Conservation (phyloP, 2,329 filamentous ascomycete species). For the Xylaria sp. region DNA sequence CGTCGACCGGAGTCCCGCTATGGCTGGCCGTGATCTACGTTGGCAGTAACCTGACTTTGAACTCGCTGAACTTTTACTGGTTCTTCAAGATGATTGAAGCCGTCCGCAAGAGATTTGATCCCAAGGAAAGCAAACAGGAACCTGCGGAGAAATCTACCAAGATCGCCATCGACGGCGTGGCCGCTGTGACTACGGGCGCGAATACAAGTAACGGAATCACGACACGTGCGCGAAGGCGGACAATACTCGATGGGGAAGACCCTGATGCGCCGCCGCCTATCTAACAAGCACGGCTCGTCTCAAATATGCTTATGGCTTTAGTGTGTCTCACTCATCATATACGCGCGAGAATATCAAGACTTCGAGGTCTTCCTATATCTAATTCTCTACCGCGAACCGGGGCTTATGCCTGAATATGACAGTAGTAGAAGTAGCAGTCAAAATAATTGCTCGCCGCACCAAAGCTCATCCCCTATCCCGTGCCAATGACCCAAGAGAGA, state of each 20-base stretch:
- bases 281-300: constrained; percentile 29
- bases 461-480: too few relatives aligned
- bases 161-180: constrained; percentile 40
- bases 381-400: background rate
- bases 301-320: background rate
- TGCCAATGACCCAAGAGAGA: background rate
- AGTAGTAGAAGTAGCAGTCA: background rate
- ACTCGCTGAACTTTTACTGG: constrained; percentile 85
- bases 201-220: constrained; percentile 43
- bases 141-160: constrained; percentile 46
- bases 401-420: background rate
- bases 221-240: constrained; percentile 44
- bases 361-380: background rate
- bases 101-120: constrained; percentile 78
- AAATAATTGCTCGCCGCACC: background rate
- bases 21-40: constrained; percentile 79
- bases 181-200: constrained; percentile 50
- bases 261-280: constrained; percentile 49
- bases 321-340: constrained; percentile 9
- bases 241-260: constrained; percentile 50
- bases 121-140: constrained; percentile 54
- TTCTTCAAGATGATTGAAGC: constrained; percentile 88
- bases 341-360: constrained; percentile 6
- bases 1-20: constrained; percentile 66
- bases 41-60: constrained; percentile 76